A percentile compares a stretch with the other conserved stretches of the same genome.
phyloP scores from a whole-genome alignment of 805 yeast genomes.

The Metschnikowia koreensis region DNA sequence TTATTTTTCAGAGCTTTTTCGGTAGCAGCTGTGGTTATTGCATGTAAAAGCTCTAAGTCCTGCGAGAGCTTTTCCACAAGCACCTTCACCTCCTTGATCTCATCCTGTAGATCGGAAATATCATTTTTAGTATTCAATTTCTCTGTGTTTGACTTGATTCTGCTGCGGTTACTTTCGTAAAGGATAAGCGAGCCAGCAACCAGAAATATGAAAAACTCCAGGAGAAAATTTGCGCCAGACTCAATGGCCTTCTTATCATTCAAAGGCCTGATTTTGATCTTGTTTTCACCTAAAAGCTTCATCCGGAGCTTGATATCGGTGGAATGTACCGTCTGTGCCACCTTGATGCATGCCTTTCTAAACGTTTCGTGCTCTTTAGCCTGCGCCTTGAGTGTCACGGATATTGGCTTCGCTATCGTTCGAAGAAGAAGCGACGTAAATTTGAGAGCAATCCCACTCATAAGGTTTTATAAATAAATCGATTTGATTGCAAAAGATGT shows the following conservation, averaged over 20 bases:
- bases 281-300: slow-evolving; percentile 54
- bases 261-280: slow-evolving; percentile 65
- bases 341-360: slow-evolving; percentile 56
- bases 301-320: slow-evolving; percentile 62
- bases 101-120: slow-evolving; percentile 65
- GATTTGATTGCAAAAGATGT: neutral
- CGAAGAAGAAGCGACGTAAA: slow-evolving; percentile 67
- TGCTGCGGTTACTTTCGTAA: slow-evolving; percentile 66
- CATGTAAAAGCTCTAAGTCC: slow-evolving; percentile 13
- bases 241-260: slow-evolving; percentile 82
- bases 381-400: slow-evolving; percentile 65
- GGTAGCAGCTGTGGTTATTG: neutral
- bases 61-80: slow-evolving; percentile 16
- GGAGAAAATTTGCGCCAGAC: slow-evolving; percentile 73
- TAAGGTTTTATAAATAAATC: slow-evolving; percentile 19
- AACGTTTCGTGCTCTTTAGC: slow-evolving; percentile 72
- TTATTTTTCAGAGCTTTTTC: neutral
- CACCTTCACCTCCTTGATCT: slow-evolving; percentile 54
- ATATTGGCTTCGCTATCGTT: slow-evolving; percentile 78
- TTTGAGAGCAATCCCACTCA: slow-evolving; percentile 79
- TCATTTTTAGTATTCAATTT: slow-evolving; percentile 72
- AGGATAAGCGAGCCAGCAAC: slow-evolving; percentile 78
- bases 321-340: slow-evolving; percentile 72
- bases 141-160: slow-evolving; percentile 59
- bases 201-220: slow-evolving; percentile 73